Base-by-base conservation (phyloP, 352 stramenopile genomes). In the Phytophthora cryptogea region DNA sequence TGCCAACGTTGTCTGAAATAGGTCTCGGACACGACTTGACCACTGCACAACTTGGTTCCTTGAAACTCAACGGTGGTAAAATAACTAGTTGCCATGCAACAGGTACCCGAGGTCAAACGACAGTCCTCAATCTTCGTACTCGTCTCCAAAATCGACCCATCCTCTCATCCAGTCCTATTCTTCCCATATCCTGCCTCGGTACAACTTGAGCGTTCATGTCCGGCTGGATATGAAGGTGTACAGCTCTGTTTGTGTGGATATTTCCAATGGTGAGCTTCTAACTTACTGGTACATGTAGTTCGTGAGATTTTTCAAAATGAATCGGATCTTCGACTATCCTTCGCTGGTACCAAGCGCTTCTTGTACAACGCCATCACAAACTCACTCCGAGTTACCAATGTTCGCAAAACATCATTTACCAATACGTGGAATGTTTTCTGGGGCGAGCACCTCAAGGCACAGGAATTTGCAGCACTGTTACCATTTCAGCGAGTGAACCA, bases 361-460 rank as follows among this genome's bases (percentile, higher is more conserved):
- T 83, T 90, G 72, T 92, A 90, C 59, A 90, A 90, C 35, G 83
- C 80, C 4, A 85, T 92, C 49, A 63, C 71, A 6, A 74, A 89
- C 17, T 67, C 73, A 1, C 79, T 92, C 17, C 74, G 78, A 10
- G 54, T 68, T 11, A 78, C 74, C 4, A 75, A 68, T 11, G 36
- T 86, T 17, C 63, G 53, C 27, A 83, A 82, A 63, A 68, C 16
- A 41, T 52, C 48, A 52, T 70, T 62, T 8, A 45, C 44, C 52
- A 49, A 70, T 32, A 53, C 62, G 0, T 92, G 83, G 78, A 90
- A 88, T 47, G 60, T 90, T 16, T 90, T 88, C 31, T 92, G 83
- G 83, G 83, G 83, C 1, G 74, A 88, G 7, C 83, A 90, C 46
- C 42, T 92, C 2, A 89, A 85, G 17, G 27, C 70, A 1, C 54